phyloP scores from a whole-genome alignment of 257 asterid genomes.

The Prunella vulgaris region DNA sequence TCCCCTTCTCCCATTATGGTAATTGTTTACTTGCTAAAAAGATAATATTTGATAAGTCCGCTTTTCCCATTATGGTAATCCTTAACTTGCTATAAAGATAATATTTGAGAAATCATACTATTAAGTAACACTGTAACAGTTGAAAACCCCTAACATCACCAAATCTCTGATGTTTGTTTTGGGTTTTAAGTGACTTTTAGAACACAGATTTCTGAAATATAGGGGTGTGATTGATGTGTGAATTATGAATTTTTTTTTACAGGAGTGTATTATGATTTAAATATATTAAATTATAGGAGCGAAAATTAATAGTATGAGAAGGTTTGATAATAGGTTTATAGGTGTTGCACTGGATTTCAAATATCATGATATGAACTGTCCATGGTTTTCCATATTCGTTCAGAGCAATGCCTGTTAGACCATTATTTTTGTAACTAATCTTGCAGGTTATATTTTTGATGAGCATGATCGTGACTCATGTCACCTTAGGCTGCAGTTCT shows the following conservation, averaged over 20 bases:
- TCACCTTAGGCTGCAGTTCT: conserved; percentile 45
- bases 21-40: not conserved
- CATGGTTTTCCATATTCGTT: conserved; percentile 2
- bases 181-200: no score
- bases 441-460: conserved; percentile 59
- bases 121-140: no score
- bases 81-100: not conserved
- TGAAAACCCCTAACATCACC: not conserved
- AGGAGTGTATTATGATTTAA: no score
- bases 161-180: not conserved
- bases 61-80: not conserved
- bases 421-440: conserved; percentile 30
- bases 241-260: no score
- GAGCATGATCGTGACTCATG: conserved; percentile 46
- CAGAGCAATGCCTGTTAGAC: conserved; percentile 13
- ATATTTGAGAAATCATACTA: not conserved
- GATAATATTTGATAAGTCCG: not conserved
- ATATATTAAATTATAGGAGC: no score
- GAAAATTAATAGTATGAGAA: no score
- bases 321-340: no score
- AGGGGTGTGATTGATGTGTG: no score
- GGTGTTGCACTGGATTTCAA: no score
- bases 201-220: no score
- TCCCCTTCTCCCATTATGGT: not conserved
- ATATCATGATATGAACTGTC: not conserved